Conservation (phyloP, 2,329 filamentous ascomycete genomes). For the Rosellinia necatrix region DNA sequence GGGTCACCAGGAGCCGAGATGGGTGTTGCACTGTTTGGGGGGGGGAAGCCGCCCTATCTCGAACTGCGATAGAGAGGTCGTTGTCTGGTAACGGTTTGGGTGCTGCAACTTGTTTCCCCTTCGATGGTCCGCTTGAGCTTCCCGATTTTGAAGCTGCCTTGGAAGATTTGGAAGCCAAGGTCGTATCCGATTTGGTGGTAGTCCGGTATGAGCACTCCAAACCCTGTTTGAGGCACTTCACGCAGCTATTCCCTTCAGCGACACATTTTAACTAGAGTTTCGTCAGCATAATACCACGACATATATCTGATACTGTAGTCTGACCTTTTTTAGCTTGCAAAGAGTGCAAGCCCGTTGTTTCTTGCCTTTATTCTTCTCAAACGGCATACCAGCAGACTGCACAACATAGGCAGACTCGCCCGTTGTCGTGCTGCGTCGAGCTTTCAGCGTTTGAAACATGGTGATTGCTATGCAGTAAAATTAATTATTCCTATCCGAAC, state of each 20-base stretch:
- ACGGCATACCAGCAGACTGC: slow-evolving; percentile 10
- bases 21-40: neutral
- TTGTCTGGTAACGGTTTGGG: neutral
- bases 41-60: neutral
- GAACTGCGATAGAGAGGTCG: neutral
- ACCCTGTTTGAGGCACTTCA: slow-evolving; percentile 3
- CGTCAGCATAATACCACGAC: neutral
- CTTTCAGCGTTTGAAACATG: slow-evolving; percentile 15
- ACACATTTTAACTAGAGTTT: slow-evolving; percentile 1
- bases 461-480: neutral
- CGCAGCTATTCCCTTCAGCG: neutral
- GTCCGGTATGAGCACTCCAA: slow-evolving; percentile 4
- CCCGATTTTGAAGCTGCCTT: neutral
- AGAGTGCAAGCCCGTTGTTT: slow-evolving; percentile 9
- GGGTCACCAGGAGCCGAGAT: neutral
- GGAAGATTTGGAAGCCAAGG: neutral
- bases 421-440: slow-evolving; percentile 5
- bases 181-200: neutral
- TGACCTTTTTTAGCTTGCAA: slow-evolving; percentile 8
- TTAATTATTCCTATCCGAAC: neutral
- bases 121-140: neutral
- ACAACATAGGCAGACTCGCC: slow-evolving; percentile 13
- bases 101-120: neutral
- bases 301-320: neutral
- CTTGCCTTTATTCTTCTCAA: slow-evolving; percentile 3